Conservation (phyloP, 768 basidiomycete species). For the Mycena chlorophos region DNA sequence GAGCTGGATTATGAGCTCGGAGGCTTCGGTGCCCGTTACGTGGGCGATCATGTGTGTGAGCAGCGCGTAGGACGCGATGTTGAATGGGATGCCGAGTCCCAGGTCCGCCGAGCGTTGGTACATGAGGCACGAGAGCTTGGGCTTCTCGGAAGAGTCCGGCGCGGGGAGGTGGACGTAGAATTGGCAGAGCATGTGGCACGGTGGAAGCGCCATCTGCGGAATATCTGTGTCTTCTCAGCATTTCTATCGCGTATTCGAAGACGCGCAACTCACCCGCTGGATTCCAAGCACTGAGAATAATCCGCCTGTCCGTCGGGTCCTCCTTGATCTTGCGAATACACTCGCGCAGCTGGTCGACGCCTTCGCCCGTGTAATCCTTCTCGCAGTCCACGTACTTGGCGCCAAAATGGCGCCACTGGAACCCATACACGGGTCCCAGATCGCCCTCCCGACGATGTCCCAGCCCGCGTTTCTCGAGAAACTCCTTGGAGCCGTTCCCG, state of each 20-base stretch:
- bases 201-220: conserved; percentile 92
- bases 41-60: conserved; percentile 98
- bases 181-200: conserved; percentile 98
- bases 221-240: conserved; percentile 59
- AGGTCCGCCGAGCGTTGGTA: conserved; percentile 97
- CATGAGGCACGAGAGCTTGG: conserved; percentile 90
- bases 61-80: conserved; percentile 97
- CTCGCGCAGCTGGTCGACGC: conserved; percentile 89
- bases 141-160: conserved; percentile 51
- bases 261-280: conserved; percentile 72
- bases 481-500: conserved; percentile 88
- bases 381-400: conserved; percentile 78
- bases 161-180: conserved; percentile 92
- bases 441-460: conserved; percentile 85
- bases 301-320: conserved; percentile 89
- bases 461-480: conserved; percentile 83
- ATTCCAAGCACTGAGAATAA: conserved; percentile 97
- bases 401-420: conserved; percentile 96
- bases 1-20: conserved; percentile 92
- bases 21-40: conserved; percentile 81
- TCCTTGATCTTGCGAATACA: conserved; percentile 91
- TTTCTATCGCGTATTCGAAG: neutral
- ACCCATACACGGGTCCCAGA: conserved; percentile 95
- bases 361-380: conserved; percentile 73
- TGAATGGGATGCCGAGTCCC: conserved; percentile 97